These are phyloP conservation scores for Fraxinus baroniana DNA, from an alignment of 305 asterid species.

Conservation along the genomic window DNA sequence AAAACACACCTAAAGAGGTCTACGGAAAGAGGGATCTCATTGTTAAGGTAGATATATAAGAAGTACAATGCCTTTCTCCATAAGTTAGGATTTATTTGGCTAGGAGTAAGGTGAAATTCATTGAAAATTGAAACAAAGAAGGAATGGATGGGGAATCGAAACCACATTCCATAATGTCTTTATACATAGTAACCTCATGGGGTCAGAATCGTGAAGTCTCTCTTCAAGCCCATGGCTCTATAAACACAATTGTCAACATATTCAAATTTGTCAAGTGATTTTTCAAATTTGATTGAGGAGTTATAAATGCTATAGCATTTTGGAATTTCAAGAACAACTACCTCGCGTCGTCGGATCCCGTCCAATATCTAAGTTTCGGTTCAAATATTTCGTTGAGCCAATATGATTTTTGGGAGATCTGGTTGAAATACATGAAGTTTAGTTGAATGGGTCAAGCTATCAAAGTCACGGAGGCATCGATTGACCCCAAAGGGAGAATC, in stretches of 20 bases:
- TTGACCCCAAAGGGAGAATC: neutral
- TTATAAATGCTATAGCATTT: neutral
- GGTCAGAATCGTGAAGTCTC: neutral
- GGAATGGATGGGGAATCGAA: neutral
- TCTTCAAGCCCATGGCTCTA: neutral
- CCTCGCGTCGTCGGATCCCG: neutral
- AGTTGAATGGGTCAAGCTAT: too few relatives aligned
- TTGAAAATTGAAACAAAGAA: neutral
- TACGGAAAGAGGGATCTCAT: neutral
- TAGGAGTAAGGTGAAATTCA: neutral
- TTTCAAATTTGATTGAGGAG: neutral
- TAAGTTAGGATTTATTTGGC: neutral
- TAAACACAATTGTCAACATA: neutral
- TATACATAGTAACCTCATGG: neutral
- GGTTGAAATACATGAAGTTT: too few relatives aligned
- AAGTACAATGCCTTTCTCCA: neutral
- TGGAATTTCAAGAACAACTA: neutral
- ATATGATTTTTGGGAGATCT: too few relatives aligned
- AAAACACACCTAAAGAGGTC: neutral
- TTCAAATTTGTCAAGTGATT: neutral
- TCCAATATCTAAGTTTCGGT: neutral
- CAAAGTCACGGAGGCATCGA: too few relatives aligned
- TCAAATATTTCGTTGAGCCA: too few relatives aligned
- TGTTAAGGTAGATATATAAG: neutral
- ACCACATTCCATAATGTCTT: neutral